Conservation (phyloP, 257 asterid genomes). For the Solanum acaule region DNA sequence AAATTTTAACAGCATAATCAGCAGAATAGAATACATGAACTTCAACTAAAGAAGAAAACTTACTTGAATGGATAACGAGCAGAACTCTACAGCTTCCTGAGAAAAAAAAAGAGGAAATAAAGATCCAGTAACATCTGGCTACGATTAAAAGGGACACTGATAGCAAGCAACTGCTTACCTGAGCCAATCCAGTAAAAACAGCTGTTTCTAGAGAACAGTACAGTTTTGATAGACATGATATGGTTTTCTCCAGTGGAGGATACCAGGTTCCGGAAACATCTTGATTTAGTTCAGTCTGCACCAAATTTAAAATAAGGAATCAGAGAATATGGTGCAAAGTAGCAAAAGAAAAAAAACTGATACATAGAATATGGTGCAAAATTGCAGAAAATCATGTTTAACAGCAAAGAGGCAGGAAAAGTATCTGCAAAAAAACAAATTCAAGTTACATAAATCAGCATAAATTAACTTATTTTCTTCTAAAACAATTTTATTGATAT, state of each 20-base stretch:
- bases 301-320: neutral
- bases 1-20: constrained; percentile 1
- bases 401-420: neutral
- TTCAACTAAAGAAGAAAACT: constrained; percentile 5
- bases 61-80: constrained; percentile 89
- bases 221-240: constrained; percentile 86
- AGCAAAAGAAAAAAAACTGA: neutral
- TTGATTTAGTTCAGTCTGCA: constrained; percentile 64
- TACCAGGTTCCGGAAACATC: constrained; percentile 79
- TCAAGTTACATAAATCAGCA: neutral
- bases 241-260: constrained; percentile 96
- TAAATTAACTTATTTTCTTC: neutral
- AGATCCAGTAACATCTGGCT: neutral
- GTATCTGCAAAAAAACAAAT: neutral
- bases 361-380: neutral
- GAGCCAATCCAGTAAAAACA: constrained; percentile 97
- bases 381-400: neutral
- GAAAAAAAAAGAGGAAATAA: constrained; percentile 11
- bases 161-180: constrained; percentile 38
- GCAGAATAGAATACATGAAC: neutral
- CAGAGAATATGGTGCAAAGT: neutral
- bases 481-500: neutral
- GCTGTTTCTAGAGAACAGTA: constrained; percentile 79
- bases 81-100: constrained; percentile 96
- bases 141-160: neutral